Percentiles rank a stretch among this genome's conserved stretches.
Evolutionary conservation across 208 protist genomes (phyloP).

Genomic region (Leptomonas pyrrhocoris): DNA sequence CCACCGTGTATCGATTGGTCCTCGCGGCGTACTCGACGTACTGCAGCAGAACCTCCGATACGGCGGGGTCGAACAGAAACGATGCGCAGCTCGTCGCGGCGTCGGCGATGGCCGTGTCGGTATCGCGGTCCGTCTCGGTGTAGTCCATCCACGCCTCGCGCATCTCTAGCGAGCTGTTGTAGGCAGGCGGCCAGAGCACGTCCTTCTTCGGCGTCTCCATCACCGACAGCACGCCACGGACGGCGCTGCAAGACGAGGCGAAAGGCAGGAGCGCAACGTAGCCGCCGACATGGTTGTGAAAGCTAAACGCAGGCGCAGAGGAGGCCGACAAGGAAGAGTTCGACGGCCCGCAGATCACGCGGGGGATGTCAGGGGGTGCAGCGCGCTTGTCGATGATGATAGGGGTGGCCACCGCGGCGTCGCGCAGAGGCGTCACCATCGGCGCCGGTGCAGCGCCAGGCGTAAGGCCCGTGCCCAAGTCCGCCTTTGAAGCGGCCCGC

Average conservation of each 20-base stretch:
- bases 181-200: conserved; percentile 29
- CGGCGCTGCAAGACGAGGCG: conserved; percentile 31
- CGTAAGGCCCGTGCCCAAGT: too few species aligned
- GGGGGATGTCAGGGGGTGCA: conserved; percentile 27
- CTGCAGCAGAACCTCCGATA: conserved; percentile 29
- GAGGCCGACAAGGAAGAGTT: neutral
- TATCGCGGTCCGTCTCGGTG: conserved; percentile 21
- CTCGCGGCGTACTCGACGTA: conserved; percentile 21
- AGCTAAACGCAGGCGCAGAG: conserved; percentile 15
- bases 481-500: neutral
- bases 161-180: conserved; percentile 28
- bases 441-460: neutral
- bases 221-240: conserved; percentile 14
- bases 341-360: conserved; percentile 12
- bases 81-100: conserved; percentile 20
- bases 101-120: neutral
- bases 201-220: conserved; percentile 37
- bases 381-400: conserved; percentile 5
- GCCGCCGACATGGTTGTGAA: conserved; percentile 21
- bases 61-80: conserved; percentile 21
- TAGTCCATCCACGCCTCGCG: conserved; percentile 36
- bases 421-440: neutral
- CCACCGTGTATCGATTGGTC: conserved; percentile 19
- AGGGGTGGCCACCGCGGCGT: conserved; percentile 1
- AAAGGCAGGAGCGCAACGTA: conserved; percentile 43